Evolutionary conservation across 2,329 filamentous ascomycete genomes (phyloP).

Genomic region (Colletotrichum falcatum): DNA sequence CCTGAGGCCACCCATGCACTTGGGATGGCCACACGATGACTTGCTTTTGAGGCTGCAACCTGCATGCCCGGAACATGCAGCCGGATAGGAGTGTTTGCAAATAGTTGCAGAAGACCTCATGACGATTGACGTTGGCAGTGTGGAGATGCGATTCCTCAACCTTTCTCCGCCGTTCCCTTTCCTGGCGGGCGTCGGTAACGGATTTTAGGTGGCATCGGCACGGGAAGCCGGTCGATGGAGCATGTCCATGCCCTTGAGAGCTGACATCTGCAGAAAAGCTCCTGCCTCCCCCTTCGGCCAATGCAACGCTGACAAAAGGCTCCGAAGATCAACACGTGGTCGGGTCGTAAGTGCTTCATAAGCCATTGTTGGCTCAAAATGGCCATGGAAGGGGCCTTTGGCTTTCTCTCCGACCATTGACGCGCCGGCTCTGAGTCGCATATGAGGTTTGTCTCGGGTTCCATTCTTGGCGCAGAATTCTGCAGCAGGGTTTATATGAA

Average conservation of each 20-base stretch:
- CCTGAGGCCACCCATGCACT: neutral
- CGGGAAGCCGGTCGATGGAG: neutral
- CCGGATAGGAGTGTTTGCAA: neutral
- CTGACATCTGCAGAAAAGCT: too few relatives aligned
- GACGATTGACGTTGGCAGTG: neutral
- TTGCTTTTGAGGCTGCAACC: neutral
- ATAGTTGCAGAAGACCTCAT: neutral
- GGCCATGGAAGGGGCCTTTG: slow-evolving; percentile 8
- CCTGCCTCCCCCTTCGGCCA: neutral
- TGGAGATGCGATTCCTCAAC: neutral
- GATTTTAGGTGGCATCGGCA: neutral
- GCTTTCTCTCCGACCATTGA: slow-evolving; percentile 9
- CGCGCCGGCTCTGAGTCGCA: slow-evolving; percentile 2
- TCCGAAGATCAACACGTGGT: neutral
- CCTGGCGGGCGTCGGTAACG: neutral
- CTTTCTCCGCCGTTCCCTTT: neutral
- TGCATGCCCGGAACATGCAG: neutral
- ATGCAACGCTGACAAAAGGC: neutral
- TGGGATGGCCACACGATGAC: neutral
- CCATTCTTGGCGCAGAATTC: neutral
- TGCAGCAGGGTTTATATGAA: neutral
- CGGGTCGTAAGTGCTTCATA: neutral
- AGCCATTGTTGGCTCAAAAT: neutral
- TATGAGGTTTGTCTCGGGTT: slow-evolving; percentile 30
- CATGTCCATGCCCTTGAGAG: neutral